Evolutionary conservation across 768 basidiomycete genomes (phyloP).

Genomic region (Coprinellus aureogranulatus): DNA sequence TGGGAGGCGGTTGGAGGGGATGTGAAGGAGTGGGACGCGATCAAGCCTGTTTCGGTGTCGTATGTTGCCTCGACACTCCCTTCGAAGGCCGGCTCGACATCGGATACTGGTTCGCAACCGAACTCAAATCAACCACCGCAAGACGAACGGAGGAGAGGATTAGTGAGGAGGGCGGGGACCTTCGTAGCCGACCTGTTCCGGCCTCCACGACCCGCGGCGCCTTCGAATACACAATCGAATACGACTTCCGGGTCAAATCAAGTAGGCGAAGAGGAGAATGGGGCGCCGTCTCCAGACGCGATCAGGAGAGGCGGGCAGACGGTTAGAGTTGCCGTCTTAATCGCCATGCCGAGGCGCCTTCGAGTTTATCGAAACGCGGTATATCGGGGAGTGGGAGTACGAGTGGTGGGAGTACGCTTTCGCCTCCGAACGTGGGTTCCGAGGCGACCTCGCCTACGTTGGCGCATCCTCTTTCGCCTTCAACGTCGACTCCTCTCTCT

Average conservation of each 20-base stretch:
- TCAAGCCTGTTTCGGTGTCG: conserved; percentile 16
- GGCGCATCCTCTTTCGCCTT: too few species aligned
- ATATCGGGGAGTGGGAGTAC: background rate
- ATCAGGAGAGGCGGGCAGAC: conserved; percentile 8
- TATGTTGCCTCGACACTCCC: conserved; percentile 5
- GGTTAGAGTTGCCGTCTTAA: conserved; percentile 40
- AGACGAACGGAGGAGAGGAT: background rate
- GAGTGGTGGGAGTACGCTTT: background rate
- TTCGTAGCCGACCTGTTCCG: background rate
- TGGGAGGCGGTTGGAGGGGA: conserved; percentile 4
- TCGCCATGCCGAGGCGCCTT: conserved; percentile 40
- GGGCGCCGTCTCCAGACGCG: background rate
- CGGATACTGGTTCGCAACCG: too few species aligned
- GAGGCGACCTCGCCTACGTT: too few species aligned
- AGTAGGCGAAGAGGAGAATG: background rate
- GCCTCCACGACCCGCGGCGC: background rate
- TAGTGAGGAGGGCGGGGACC: too few species aligned
- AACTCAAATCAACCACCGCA: too few species aligned
- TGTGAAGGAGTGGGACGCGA: conserved; percentile 16
- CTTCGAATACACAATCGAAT: too few species aligned
- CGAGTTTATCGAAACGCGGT: too few species aligned
- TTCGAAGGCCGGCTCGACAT: background rate
- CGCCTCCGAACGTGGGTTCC: too few species aligned
- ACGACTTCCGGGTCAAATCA: conserved; percentile 1
- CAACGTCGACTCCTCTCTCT: too few species aligned